Evolutionary conservation across 805 yeast species (phyloP).

Genomic region (Candida peoriensis): DNA sequence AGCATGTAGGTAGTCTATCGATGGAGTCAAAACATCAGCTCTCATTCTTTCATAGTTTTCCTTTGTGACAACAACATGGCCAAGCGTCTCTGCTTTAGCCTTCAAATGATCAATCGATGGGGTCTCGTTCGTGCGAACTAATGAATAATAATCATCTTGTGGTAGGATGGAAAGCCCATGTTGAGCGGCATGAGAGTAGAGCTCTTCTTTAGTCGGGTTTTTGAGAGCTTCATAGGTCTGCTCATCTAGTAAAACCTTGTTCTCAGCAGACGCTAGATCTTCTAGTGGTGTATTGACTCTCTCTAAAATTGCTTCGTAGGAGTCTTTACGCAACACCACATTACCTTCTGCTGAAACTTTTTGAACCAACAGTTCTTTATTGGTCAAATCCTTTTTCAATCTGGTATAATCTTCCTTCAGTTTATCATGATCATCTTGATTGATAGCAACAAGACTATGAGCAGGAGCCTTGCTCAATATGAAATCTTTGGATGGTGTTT

Average conservation of each 20-base stretch:
- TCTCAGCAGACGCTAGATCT: conserved; percentile 3
- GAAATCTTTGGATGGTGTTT: conserved; percentile 10
- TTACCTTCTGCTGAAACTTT: conserved; percentile 20
- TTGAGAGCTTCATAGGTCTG: conserved; percentile 3
- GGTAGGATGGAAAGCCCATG: conserved; percentile 7
- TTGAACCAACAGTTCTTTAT: conserved; percentile 24
- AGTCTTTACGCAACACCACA: conserved; percentile 11
- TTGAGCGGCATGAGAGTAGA: conserved; percentile 6
- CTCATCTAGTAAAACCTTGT: conserved; percentile 4
- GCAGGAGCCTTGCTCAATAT: conserved; percentile 4
- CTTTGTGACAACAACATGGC: conserved; percentile 21
- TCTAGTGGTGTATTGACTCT: conserved; percentile 8
- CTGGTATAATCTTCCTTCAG: conserved; percentile 15
- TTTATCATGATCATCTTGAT: conserved; percentile 7
- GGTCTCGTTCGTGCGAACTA: conserved; percentile 14
- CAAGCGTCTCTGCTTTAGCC: conserved; percentile 15
- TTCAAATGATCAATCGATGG: conserved; percentile 25
- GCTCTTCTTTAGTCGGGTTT: conserved; percentile 5
- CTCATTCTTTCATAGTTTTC: conserved; percentile 21
- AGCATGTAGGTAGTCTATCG: conserved; percentile 5
- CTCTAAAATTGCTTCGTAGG: conserved; percentile 12
- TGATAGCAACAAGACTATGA: conserved; percentile 7
- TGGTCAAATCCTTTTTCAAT: conserved; percentile 19
- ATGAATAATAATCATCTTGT: conserved; percentile 3
- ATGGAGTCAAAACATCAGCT: conserved; percentile 5